These are phyloP conservation scores for Yamadazyma kanchanaburiensis DNA, from an alignment of 1,139 yeast genomes.

Conservation along the genomic window DNA sequence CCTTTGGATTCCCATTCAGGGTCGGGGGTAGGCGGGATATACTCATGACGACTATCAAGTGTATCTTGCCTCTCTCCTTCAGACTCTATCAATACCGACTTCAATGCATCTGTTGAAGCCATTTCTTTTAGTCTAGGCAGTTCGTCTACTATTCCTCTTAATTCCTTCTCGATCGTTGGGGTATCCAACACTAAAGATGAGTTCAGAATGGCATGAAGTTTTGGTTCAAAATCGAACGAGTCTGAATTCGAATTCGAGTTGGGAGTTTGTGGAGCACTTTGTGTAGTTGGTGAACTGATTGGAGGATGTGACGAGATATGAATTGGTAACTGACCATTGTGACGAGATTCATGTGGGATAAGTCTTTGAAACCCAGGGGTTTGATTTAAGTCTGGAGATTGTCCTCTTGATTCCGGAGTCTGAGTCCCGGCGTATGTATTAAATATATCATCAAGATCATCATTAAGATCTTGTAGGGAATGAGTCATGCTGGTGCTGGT, in stretches of 20 bases:
- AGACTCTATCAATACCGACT: conserved; percentile 14
- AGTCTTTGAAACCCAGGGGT: conserved; percentile 5
- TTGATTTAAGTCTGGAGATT: conserved; percentile 1
- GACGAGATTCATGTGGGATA: conserved; percentile 8
- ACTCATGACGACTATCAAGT: conserved; percentile 10
- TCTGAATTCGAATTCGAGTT: conserved; percentile 32
- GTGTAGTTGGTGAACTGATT: conserved; percentile 3
- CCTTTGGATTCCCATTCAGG: conserved; percentile 35
- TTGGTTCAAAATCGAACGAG: conserved; percentile 22
- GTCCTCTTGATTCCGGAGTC: neutral
- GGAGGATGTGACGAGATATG: too few relatives aligned
- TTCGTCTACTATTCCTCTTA: too few relatives aligned
- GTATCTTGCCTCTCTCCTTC: conserved; percentile 12
- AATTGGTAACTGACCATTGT: too few relatives aligned
- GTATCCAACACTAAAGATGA: too few relatives aligned
- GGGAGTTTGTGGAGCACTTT: neutral
- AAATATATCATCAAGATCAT: conserved; percentile 36
- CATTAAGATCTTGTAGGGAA: conserved; percentile 24
- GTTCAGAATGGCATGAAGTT: too few relatives aligned
- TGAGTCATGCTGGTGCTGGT: too few relatives aligned
- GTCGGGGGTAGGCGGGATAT: conserved; percentile 7
- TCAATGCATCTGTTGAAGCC: conserved; percentile 27
- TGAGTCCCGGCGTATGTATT: conserved; percentile 9
- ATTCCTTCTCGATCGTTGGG: conserved; percentile 20
- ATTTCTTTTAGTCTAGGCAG: conserved; percentile 15